Evolutionary conservation across 2,329 filamentous ascomycete species (phyloP).

Genomic region (Magnaporthiopsis incrustans): DNA sequence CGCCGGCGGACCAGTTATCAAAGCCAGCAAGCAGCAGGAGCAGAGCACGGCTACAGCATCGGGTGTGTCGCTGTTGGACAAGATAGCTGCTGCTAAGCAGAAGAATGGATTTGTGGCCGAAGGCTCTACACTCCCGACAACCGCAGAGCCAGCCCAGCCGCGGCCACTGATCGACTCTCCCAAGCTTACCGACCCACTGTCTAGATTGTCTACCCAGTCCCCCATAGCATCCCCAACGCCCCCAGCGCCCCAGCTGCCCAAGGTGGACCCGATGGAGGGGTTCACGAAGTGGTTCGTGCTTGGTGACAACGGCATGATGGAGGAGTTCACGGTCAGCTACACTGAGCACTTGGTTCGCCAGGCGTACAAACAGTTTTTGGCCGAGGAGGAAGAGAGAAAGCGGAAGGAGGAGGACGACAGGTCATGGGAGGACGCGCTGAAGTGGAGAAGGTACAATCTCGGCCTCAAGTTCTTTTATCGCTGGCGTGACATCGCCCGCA

Average conservation of each 20-base stretch:
- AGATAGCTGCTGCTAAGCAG: background rate
- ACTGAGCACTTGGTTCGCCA: constrained; percentile 36
- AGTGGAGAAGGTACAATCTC: constrained; percentile 42
- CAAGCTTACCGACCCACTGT: background rate
- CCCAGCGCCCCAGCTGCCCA: constrained; percentile 11
- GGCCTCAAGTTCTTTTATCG: constrained; percentile 47
- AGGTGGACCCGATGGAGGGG: constrained; percentile 35
- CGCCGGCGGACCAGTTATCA: background rate
- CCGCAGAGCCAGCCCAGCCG: background rate
- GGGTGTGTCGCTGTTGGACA: background rate
- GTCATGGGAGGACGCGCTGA: constrained; percentile 36
- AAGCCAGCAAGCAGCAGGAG: background rate
- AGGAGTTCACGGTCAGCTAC: constrained; percentile 38
- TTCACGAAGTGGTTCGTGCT: constrained; percentile 47
- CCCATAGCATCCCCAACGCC: constrained; percentile 9
- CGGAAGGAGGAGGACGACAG: constrained; percentile 39
- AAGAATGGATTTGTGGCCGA: background rate
- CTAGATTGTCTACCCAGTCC: constrained; percentile 4
- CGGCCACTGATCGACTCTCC: background rate
- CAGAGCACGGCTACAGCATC: background rate
- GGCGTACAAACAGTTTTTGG: constrained; percentile 31
- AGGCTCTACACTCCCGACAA: background rate
- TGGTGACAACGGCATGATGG: constrained; percentile 45
- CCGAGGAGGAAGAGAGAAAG: constrained; percentile 31
- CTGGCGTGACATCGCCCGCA: constrained; percentile 43